Base-by-base conservation (phyloP, 176 grass and related monocot species). In the Oryza longistaminata region DNA sequence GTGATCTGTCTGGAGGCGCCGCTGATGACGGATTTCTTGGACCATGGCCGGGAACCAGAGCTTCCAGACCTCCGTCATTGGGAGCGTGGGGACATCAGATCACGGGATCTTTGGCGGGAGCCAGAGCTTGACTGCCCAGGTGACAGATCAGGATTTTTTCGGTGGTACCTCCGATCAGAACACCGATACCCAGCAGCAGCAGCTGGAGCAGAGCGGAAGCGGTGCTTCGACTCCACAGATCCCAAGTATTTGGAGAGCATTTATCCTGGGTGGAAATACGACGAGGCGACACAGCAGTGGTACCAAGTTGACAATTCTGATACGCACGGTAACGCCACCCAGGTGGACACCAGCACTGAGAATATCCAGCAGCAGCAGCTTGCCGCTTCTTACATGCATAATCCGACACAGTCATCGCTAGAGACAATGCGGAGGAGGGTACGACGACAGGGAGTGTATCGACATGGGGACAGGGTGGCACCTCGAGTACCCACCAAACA, bases 231-330 rank as follows among this genome's bases (percentile, higher is more conserved):
- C 69, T 64, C 81, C 45, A 72, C 61, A 62, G 91, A 94, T 88
- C 87, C 89, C 68, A 78, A 81, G 39, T 92, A 88, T 39, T 39
- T 87, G 84, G 91, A 99, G 84, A 91, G 77, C 87, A 75, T 92
- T 40, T 94, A 99, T 75, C 97, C 97, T 16, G 92, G 93, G 13
- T 99, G 93, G 93, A 96, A 91, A 76, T 99, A 86, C 52, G 86
- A 99, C 33, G 69, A 86, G 19, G 84, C 50, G 0, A 91, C 93
- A 0, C 91, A 93, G 65, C 91, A 90, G 14, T 99, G 97, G 93
- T 99, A 99, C 81, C 97, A 94, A 72, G 71, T 91, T 24, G 93
- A 87, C 46, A 61, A 50, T 82, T 45, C 27, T 17, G 83, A 87
- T 70, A 12, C 82, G 16, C 21, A 76, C 33, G 58, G 39, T 26